Conservation (phyloP, 2,329 filamentous ascomycete genomes). For the Colletotrichum lini region DNA sequence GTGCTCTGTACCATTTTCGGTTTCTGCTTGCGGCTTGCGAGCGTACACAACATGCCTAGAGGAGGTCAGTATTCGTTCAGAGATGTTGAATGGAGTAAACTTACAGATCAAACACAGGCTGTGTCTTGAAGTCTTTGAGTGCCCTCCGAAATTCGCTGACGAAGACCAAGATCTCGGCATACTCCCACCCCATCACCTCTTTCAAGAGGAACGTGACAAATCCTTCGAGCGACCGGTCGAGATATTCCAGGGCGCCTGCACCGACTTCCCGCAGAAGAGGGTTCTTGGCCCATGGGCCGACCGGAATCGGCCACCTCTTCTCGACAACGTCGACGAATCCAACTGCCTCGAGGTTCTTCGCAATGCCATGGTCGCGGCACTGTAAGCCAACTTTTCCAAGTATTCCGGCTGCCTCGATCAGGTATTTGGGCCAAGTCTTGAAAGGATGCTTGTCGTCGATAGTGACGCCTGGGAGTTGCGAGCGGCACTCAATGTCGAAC, state of each 20-base stretch:
- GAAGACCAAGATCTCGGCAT: slow-evolving; percentile 47
- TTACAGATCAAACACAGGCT: slow-evolving; percentile 28
- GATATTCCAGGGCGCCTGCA: no score
- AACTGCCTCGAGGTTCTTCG: slow-evolving; percentile 43
- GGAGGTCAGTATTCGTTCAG: no score
- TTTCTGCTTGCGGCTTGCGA: slow-evolving; percentile 24
- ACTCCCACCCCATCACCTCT: slow-evolving; percentile 49
- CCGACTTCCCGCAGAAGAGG: slow-evolving; percentile 36
- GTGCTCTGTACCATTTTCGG: no score
- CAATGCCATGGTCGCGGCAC: slow-evolving; percentile 44
- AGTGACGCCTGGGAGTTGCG: no score
- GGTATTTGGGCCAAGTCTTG: slow-evolving; percentile 47
- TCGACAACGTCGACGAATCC: slow-evolving; percentile 45
- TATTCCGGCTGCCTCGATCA: slow-evolving; percentile 48
- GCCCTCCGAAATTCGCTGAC: slow-evolving; percentile 43
- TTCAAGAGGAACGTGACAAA: slow-evolving; percentile 48
- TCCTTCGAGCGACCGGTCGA: no score
- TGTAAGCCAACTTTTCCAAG: slow-evolving; percentile 50
- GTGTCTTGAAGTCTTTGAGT: no score
- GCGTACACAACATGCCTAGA: slow-evolving; percentile 29
- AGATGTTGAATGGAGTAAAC: no score
- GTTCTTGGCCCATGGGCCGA: slow-evolving; percentile 40
- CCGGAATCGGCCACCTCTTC: slow-evolving; percentile 41
- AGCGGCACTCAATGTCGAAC: slow-evolving; percentile 42
- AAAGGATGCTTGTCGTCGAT: background rate